Evolutionary conservation across 805 yeast genomes (phyloP).

Genomic region (Candida maris): DNA sequence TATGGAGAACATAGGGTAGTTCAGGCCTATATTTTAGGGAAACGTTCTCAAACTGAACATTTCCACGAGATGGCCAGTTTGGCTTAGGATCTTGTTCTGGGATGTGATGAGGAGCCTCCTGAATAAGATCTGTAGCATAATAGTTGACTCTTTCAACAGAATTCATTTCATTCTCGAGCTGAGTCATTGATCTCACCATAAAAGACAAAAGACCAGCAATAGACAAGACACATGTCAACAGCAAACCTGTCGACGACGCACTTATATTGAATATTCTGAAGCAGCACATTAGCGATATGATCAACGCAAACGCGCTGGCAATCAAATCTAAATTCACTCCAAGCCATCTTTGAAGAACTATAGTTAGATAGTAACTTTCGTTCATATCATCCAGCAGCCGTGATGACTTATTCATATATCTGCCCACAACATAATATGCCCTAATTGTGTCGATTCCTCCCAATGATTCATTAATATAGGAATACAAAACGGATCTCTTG

Average conservation of each 20-base stretch:
- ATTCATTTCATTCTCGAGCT: constrained; percentile 76
- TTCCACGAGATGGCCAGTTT: constrained; percentile 49
- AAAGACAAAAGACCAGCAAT: constrained; percentile 54
- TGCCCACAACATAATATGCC: constrained; percentile 42
- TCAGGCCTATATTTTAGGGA: constrained; percentile 57
- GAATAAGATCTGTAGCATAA: constrained; percentile 58
- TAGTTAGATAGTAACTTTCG: constrained; percentile 57
- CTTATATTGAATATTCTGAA: constrained; percentile 54
- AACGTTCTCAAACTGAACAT: constrained; percentile 44
- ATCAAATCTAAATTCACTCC: constrained; percentile 49
- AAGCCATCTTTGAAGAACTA: constrained; percentile 63
- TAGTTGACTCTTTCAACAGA: constrained; percentile 71
- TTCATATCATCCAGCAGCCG: constrained; percentile 56
- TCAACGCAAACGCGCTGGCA: constrained; percentile 41
- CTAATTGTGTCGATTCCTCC: constrained; percentile 64
- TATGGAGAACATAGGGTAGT: constrained; percentile 54
- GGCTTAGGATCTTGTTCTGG: constrained; percentile 39
- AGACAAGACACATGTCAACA: constrained; percentile 56
- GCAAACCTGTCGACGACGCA: constrained; percentile 59
- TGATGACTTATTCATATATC: constrained; percentile 48
- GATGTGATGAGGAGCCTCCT: constrained; percentile 62
- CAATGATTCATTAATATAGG: constrained; percentile 66
- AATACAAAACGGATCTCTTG: constrained; percentile 66
- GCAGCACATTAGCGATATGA: constrained; percentile 55
- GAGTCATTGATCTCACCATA: constrained; percentile 56